Evolutionary conservation across 805 yeast species (phyloP).

Genomic region (Kuraishia hungarica): DNA sequence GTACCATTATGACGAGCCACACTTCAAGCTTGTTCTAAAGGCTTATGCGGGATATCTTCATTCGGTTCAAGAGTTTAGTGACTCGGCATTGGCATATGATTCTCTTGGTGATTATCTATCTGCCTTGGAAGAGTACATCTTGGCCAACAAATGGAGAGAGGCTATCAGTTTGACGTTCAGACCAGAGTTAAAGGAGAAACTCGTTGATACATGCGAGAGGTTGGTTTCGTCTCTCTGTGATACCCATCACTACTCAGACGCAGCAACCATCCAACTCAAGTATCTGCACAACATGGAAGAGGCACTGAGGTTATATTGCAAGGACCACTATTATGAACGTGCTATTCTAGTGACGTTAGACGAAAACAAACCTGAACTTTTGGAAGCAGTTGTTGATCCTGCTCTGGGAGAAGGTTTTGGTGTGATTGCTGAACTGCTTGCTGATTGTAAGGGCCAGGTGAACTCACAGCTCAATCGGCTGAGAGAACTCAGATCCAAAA

Average conservation of each 20-base stretch:
- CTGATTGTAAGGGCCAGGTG: constrained; percentile 88
- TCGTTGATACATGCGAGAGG: constrained; percentile 43
- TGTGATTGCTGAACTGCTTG: constrained; percentile 72
- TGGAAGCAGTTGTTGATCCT: constrained; percentile 57
- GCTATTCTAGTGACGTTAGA: constrained; percentile 62
- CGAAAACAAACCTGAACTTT: constrained; percentile 32
- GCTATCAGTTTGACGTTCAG: constrained; percentile 51
- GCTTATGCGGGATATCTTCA: constrained; percentile 58
- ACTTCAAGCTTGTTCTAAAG: constrained; percentile 45
- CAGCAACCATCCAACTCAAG: constrained; percentile 66
- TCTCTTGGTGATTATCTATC: constrained; percentile 42
- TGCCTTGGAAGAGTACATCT: constrained; percentile 64
- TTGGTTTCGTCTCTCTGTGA: constrained; percentile 55
- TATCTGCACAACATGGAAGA: constrained; percentile 53
- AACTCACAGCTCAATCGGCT: constrained; percentile 76
- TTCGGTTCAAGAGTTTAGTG: constrained; percentile 48
- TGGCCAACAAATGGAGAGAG: constrained; percentile 77
- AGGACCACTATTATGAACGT: constrained; percentile 62
- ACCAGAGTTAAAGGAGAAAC: constrained; percentile 28
- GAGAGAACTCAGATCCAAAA: constrained; percentile 78
- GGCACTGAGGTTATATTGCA: constrained; percentile 63
- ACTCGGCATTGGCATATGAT: constrained; percentile 77
- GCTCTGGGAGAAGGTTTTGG: constrained; percentile 86
- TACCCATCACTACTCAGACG: constrained; percentile 66
- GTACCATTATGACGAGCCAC: constrained; percentile 46